Conservation (phyloP, 2,329 filamentous ascomycete genomes). For the Fusarium denticulatum region DNA sequence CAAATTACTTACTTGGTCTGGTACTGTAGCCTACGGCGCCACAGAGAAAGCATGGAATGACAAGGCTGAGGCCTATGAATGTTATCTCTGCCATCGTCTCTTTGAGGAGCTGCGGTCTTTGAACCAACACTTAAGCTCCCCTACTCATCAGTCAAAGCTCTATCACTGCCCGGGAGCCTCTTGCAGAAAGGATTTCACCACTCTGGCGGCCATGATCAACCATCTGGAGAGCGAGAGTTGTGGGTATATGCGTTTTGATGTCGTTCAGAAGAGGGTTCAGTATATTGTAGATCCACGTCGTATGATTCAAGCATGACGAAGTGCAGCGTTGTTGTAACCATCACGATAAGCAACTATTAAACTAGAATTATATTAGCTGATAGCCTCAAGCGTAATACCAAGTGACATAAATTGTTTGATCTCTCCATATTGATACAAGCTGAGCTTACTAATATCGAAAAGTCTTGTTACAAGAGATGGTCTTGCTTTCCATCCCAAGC, state of each 20-base stretch:
- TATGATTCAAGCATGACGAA: neutral
- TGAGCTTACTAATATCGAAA: neutral
- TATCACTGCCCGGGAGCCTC: neutral
- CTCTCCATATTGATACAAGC: neutral
- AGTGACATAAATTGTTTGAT: neutral
- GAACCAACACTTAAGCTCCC: neutral
- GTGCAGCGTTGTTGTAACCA: neutral
- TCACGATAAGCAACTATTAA: accelerated
- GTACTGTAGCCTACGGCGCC: neutral
- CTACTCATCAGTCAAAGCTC: neutral
- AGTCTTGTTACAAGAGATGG: neutral
- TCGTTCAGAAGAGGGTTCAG: neutral
- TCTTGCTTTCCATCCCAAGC: neutral
- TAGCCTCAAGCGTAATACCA: neutral
- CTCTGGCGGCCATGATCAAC: neutral
- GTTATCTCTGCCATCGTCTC: neutral
- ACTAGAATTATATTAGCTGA: neutral
- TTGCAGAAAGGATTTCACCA: neutral
- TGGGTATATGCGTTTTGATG: neutral
- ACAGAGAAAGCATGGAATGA: neutral
- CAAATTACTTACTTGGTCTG: neutral
- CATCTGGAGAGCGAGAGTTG: neutral
- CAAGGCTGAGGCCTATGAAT: neutral
- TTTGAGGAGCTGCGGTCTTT: neutral
- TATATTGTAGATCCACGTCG: neutral